phyloP scores from a whole-genome alignment of 2,329 filamentous ascomycete genomes.

The Aspergillus puulaauensis region DNA sequence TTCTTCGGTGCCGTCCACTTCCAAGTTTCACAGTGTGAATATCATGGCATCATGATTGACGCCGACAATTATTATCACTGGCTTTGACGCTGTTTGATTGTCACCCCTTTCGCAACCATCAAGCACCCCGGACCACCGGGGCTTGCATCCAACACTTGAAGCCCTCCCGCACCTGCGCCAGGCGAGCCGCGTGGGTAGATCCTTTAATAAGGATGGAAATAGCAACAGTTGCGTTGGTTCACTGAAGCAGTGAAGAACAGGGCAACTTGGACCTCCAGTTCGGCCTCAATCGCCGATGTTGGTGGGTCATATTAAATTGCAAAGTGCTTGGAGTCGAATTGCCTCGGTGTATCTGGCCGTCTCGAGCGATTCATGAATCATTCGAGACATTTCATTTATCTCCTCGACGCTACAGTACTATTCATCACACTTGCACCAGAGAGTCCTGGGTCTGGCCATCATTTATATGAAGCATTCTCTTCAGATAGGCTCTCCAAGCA shows the following conservation, averaged over 20 bases:
- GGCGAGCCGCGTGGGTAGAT: slow-evolving; percentile 3
- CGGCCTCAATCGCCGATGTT: slow-evolving; percentile 13
- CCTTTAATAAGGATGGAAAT: not conserved
- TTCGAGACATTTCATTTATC: not conserved
- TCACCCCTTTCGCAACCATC: not conserved
- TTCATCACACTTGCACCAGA: not conserved
- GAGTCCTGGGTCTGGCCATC: not conserved
- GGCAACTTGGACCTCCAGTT: slow-evolving; percentile 20
- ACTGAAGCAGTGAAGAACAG: slow-evolving; percentile 5
- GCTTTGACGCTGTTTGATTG: not conserved
- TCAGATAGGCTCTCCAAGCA: not conserved
- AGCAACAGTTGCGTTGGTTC: not conserved
- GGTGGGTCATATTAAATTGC: slow-evolving; percentile 16
- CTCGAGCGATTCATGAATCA: not conserved
- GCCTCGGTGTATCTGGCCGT: not conserved
- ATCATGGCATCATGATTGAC: slow-evolving; percentile 11
- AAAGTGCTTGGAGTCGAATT: not conserved
- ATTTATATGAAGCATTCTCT: not conserved
- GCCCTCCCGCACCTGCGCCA: not conserved
- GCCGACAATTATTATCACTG: not conserved
- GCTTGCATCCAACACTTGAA: not conserved
- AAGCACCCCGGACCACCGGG: not conserved
- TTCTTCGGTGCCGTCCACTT: not conserved
- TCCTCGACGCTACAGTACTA: not conserved
- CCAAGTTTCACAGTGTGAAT: not conserved